Percentiles rank a stretch among this genome's conserved stretches.
phyloP scores from a whole-genome alignment of 1,284 basidiomycete species.

The Mycena citricolor region DNA sequence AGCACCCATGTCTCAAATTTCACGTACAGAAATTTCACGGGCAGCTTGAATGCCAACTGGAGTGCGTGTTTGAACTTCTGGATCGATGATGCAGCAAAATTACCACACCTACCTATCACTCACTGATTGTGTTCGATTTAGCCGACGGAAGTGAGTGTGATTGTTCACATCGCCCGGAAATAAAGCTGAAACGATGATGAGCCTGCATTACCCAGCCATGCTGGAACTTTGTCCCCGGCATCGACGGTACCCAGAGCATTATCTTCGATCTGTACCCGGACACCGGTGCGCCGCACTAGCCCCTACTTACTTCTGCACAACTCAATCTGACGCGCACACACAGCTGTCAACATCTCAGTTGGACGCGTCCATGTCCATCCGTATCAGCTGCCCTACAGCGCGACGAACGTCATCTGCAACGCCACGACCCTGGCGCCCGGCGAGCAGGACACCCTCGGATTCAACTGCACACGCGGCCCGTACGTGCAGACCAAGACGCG shows the following conservation, averaged over 20 bases:
- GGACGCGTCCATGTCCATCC: constrained; percentile 34
- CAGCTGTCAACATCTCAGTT: constrained; percentile 34
- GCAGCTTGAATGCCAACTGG: constrained; percentile 41
- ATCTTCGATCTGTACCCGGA: constrained; percentile 38
- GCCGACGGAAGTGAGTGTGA: constrained; percentile 9
- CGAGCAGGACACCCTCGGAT: constrained; percentile 38
- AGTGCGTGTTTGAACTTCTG: constrained; percentile 28
- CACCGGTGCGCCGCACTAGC: constrained; percentile 23
- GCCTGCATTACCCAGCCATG: constrained; percentile 38
- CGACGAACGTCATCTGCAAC: constrained; percentile 40
- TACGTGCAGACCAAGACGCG: constrained; percentile 29
- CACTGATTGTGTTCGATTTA: neutral
- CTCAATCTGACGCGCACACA: neutral
- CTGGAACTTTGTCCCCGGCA: constrained; percentile 38
- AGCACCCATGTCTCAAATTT: constrained; percentile 40
- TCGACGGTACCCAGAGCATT: constrained; percentile 33
- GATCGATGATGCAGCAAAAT: neutral
- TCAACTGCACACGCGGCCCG: constrained; percentile 38
- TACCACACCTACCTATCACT: neutral
- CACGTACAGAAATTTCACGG: constrained; percentile 41
- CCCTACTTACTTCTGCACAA: neutral
- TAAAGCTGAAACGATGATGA: neutral
- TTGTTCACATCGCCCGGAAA: neutral
- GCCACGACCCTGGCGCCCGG: constrained; percentile 33
- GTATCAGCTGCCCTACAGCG: constrained; percentile 26